Percentiles rank a stretch among this genome's conserved stretches.
These are phyloP conservation scores for Carex littledalei DNA, from an alignment of 176 grass and related monocot genomes.

Conservation along the genomic window DNA sequence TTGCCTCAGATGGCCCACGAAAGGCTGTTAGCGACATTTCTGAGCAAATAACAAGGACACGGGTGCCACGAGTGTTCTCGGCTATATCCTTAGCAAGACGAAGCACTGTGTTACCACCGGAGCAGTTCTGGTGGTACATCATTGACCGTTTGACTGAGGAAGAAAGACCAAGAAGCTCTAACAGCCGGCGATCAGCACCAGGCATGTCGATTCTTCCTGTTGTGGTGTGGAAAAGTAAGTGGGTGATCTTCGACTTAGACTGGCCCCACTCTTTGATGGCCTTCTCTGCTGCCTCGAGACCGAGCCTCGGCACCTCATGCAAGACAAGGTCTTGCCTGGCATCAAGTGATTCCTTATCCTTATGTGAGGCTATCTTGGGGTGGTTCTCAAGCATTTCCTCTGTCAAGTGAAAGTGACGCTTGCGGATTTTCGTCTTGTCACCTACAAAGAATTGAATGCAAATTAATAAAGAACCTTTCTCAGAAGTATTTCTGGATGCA, in stretches of 20 bases:
- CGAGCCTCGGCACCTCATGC: background rate
- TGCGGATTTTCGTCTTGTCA: background rate
- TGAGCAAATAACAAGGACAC: conserved; percentile 8
- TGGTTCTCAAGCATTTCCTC: background rate
- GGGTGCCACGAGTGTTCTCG: conserved; percentile 2
- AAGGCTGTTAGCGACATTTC: background rate
- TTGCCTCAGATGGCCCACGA: background rate
- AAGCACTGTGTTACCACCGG: conserved; percentile 1
- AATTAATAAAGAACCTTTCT: background rate
- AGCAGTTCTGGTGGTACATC: conserved; percentile 16
- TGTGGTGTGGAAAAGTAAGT: conserved; percentile 7
- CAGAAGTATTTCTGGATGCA: background rate
- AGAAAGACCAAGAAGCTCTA: background rate
- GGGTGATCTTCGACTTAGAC: conserved; percentile 14
- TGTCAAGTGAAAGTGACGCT: conserved; percentile 6
- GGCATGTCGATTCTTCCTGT: conserved; percentile 18
- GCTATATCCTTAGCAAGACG: conserved; percentile 18
- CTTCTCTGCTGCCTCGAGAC: background rate
- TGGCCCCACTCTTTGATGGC: conserved; percentile 19
- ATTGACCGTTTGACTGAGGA: conserved; percentile 4
- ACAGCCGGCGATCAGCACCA: conserved; percentile 1
- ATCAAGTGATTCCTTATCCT: background rate
- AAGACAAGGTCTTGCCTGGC: background rate
- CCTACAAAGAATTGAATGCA: background rate
- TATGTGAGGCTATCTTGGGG: background rate